Percentiles rank a stretch among this genome's conserved stretches.
Evolutionary conservation across 1,284 basidiomycete species (phyloP).

Genomic region (Lentinus polychrous): DNA sequence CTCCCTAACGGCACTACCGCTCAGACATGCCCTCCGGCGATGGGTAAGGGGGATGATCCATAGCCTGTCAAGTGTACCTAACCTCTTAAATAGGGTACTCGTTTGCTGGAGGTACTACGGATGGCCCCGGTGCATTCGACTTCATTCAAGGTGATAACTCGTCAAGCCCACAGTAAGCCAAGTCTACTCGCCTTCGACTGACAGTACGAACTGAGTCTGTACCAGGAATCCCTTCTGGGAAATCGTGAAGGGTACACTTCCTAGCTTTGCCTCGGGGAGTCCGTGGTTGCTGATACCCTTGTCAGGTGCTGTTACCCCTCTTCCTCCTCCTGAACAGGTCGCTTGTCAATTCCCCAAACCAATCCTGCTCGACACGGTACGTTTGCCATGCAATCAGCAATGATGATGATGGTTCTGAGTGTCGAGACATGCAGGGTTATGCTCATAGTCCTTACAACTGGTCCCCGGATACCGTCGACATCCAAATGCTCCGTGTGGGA

Average conservation of each 20-base stretch:
- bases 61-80: neutral
- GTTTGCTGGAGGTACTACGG: constrained; percentile 80
- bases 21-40: constrained; percentile 71
- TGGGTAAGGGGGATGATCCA: constrained; percentile 50
- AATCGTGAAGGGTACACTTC: constrained; percentile 52
- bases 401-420: neutral
- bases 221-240: constrained; percentile 79
- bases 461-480: constrained; percentile 70
- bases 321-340: constrained; percentile 51
- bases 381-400: constrained; percentile 17
- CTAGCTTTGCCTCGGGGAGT: neutral
- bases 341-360: constrained; percentile 79
- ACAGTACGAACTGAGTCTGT: constrained; percentile 9
- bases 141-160: constrained; percentile 75
- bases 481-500: constrained; percentile 77
- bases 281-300: constrained; percentile 6
- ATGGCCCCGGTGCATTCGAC: constrained; percentile 78
- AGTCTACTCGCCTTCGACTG: neutral
- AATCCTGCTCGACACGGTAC: constrained; percentile 66
- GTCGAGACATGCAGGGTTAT: constrained; percentile 39
- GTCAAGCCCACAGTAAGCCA: constrained; percentile 43
- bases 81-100: constrained; percentile 40
- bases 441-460: constrained; percentile 68
- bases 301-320: constrained; percentile 57
- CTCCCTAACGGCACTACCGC: constrained; percentile 63